Evolutionary conservation across 1,284 basidiomycete species (phyloP).

Genomic region (Malassezia vespertilionis): DNA sequence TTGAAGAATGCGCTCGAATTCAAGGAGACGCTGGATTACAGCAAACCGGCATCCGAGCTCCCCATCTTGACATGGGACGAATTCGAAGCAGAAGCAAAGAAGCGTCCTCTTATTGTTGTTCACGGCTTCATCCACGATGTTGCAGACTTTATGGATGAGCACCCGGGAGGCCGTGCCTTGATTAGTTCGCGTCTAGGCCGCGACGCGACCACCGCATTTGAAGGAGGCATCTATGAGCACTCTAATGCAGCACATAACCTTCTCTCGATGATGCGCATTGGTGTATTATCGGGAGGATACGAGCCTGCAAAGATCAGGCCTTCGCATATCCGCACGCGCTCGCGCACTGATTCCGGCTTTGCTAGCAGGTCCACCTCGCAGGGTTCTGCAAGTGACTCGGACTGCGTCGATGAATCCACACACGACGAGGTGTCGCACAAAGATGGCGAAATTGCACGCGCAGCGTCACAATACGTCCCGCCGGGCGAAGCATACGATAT

Average conservation of each 20-base stretch:
- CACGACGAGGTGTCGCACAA: neutral
- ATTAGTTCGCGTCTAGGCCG: slow-evolving; percentile 38
- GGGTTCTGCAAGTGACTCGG: neutral
- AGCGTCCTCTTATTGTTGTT: slow-evolving; percentile 37
- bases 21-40: slow-evolving; percentile 28
- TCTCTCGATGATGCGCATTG: slow-evolving; percentile 45
- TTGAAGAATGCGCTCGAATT: slow-evolving; percentile 33
- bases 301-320: slow-evolving; percentile 33
- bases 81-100: slow-evolving; percentile 42
- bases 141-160: slow-evolving; percentile 40
- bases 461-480: slow-evolving; percentile 29
- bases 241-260: slow-evolving; percentile 45
- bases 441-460: neutral
- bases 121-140: slow-evolving; percentile 45
- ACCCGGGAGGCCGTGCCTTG: slow-evolving; percentile 42
- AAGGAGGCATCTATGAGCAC: slow-evolving; percentile 45
- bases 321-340: slow-evolving; percentile 22
- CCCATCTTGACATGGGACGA: slow-evolving; percentile 46
- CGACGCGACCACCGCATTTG: slow-evolving; percentile 44
- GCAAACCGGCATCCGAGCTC: slow-evolving; percentile 37
- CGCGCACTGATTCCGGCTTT: neutral
- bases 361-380: neutral
- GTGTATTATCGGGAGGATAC: slow-evolving; percentile 45
- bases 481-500: slow-evolving; percentile 42
- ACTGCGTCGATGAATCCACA: neutral